Evolutionary conservation across 1,284 basidiomycete genomes (phyloP).

Genomic region (Heterobasidion irregulare): DNA sequence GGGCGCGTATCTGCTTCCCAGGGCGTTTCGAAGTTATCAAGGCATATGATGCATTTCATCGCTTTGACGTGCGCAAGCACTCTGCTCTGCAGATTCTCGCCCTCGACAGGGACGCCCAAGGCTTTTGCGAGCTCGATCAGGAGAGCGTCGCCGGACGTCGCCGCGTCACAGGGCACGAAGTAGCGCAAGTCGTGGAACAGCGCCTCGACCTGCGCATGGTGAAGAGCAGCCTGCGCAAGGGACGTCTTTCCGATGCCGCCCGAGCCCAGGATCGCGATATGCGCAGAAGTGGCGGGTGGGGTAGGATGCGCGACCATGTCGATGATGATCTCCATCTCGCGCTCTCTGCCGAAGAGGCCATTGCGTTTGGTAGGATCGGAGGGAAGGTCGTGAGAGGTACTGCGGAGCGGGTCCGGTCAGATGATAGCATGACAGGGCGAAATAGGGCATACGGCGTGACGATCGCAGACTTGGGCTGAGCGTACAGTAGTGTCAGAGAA

Average conservation of each 20-base stretch:
- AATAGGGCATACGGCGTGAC: neutral
- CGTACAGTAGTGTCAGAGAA: too few species aligned
- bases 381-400: neutral
- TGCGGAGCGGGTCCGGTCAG: neutral
- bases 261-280: slow-evolving; percentile 21
- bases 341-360: slow-evolving; percentile 4
- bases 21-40: slow-evolving; percentile 28
- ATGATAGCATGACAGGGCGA: neutral
- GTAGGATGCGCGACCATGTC: neutral
- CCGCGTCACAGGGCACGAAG: slow-evolving; percentile 22
- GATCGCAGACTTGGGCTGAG: neutral
- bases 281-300: neutral
- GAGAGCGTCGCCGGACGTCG: slow-evolving; percentile 14
- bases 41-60: slow-evolving; percentile 15
- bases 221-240: slow-evolving; percentile 19
- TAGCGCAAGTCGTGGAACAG: slow-evolving; percentile 15
- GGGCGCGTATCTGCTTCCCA: slow-evolving; percentile 15
- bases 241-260: slow-evolving; percentile 31
- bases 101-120: slow-evolving; percentile 6
- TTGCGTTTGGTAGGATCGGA: neutral
- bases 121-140: slow-evolving; percentile 14
- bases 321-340: slow-evolving; percentile 5
- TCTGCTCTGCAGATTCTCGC: neutral
- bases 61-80: slow-evolving; percentile 8
- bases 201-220: slow-evolving; percentile 9